Percentiles rank a stretch among this genome's conserved stretches.
phyloP scores from a whole-genome alignment of 2,329 filamentous ascomycete species.

The Alternaria rosae region DNA sequence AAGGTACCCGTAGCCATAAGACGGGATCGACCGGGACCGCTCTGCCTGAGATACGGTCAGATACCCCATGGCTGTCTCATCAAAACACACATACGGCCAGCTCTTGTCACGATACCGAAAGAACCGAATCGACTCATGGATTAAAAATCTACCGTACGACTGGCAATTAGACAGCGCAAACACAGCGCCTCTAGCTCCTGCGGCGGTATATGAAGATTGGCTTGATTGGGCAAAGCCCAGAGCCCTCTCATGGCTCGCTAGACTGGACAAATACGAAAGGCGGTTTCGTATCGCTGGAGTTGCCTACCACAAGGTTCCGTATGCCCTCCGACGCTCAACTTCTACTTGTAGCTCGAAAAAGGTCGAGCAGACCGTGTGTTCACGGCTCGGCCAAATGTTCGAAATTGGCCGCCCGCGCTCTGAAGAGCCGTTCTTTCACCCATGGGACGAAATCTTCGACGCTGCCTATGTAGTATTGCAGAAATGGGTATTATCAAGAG shows the following conservation, averaged over 20 bases:
- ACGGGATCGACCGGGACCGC: background rate
- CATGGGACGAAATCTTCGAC: slow-evolving; percentile 7
- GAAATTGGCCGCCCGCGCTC: slow-evolving; percentile 4
- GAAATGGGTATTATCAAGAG: background rate
- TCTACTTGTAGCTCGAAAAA: background rate
- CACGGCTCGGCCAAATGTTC: slow-evolving; percentile 6
- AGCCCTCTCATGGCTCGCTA: slow-evolving; percentile 7
- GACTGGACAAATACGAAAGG: slow-evolving; percentile 9
- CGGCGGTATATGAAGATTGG: slow-evolving; percentile 10
- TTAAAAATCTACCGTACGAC: background rate
- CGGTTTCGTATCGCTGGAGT: slow-evolving; percentile 9
- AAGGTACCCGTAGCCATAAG: background rate
- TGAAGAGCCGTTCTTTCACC: slow-evolving; percentile 7
- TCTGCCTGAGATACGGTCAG: background rate
- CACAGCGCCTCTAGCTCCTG: background rate
- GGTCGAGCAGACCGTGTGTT: background rate
- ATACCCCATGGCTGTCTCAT: background rate
- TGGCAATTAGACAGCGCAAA: background rate
- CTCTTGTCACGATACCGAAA: background rate
- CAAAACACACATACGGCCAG: background rate
- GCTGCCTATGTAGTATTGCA: background rate
- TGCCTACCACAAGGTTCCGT: slow-evolving; percentile 10
- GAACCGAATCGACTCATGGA: background rate
- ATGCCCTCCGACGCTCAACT: background rate
- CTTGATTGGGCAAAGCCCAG: slow-evolving; percentile 1